Base-by-base conservation (phyloP, 495 filamentous ascomycete species). In the Neurospora sp. region DNA sequence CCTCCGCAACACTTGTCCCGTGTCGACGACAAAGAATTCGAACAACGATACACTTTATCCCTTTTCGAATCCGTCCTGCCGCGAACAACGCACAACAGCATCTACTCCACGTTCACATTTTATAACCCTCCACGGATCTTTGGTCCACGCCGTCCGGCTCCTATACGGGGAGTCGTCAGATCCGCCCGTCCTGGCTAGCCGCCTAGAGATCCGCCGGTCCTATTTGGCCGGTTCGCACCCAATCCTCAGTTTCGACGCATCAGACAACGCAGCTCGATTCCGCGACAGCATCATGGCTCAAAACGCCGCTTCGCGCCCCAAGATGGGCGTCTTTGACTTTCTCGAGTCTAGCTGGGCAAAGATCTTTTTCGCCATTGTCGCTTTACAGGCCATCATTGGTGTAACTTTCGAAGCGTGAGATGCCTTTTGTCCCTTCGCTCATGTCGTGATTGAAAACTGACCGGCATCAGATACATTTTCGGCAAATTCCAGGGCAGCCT, bases 261-360 rank as follows among this genome's bases (percentile, higher is more conserved):
- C 75, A 12, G 75, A 75, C 77, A 73, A 61, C 70, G 74, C 73
- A 72, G 74, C 74, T 38, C 77, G 76, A 35, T 80, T 76, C 46
- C 75, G 80, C 27, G 77, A 80, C 68, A 71, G 72, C 73, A 38
- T 71, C 66, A 76, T 79, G 78, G 74, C 75, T 35, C 69, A 78
- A 1, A 74, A 74, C 27, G 71, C 68, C n/a, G 48, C 73, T 41
- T 69, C 71, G 46, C 74, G 75, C 73, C 71, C 76, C 53, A 39
- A 69, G 40, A 48, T 78, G 74, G 86, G 80, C 76, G 74, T 61
- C 41, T 89, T 91, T 85, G 94, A 93, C 76, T 84, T 90, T 75
- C 89, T 95, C 70, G 91, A 89, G 77, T 91, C 93, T 5, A 84
- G 84, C 76, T 99, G 96, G 96, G 93, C 94, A 3, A 96, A 94